Evolutionary conservation across 257 asterid genomes (phyloP).

Genomic region (Lavandula angustifolia): DNA sequence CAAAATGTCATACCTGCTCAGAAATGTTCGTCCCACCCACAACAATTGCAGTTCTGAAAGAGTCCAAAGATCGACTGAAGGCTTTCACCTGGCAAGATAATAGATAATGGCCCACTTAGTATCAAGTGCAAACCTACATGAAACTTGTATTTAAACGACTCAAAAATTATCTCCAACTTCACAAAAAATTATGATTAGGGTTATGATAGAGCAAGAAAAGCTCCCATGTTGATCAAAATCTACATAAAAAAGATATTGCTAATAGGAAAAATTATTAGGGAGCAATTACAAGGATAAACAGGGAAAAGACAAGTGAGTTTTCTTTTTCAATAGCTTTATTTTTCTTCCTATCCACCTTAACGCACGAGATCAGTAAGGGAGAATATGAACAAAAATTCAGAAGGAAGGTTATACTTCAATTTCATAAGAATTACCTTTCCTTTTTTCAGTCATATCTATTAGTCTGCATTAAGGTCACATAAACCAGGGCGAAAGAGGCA

Average conservation of each 20-base stretch:
- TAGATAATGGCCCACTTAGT: conserved; percentile 16
- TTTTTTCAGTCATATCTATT: not conserved
- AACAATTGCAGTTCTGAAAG: conserved; percentile 75
- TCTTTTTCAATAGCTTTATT: not conserved
- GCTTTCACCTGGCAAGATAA: conserved; percentile 75
- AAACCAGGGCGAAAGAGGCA: not conserved
- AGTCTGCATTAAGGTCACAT: conserved; percentile 4
- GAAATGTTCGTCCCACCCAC: conserved; percentile 89
- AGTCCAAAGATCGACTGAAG: conserved; percentile 74
- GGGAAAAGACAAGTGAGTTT: conserved; percentile 1
- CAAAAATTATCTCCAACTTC: conserved; percentile 24
- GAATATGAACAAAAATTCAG: not conserved
- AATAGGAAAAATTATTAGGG: not conserved
- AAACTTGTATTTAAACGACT: conserved; percentile 15
- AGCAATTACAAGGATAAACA: conserved; percentile 16
- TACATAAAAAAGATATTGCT: not conserved
- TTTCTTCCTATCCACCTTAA: conserved; percentile 14
- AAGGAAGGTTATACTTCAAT: conserved; percentile 1
- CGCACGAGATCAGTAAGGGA: not conserved
- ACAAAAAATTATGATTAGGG: conserved; percentile 11
- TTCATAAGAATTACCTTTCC: not conserved
- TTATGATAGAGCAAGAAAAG: conserved; percentile 12
- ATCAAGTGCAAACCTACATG: conserved; percentile 23
- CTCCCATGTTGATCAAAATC: conserved; percentile 7
- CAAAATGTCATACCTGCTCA: conserved; percentile 60